These are phyloP conservation scores for Apophysomyces sp. DNA, from an alignment of 371 early-diverging fungal genomes.

Conservation along the genomic window DNA sequence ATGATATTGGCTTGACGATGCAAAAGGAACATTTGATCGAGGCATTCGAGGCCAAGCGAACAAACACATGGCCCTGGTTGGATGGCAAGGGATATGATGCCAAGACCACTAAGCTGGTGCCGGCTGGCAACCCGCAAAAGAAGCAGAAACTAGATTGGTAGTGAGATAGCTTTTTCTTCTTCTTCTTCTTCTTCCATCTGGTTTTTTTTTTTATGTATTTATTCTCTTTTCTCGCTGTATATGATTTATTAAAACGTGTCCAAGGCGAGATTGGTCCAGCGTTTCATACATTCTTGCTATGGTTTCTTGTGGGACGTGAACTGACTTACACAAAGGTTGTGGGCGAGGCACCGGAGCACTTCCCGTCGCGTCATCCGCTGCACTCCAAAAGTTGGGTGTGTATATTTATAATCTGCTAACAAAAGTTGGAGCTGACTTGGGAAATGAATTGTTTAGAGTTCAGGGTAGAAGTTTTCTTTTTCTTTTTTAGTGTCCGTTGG, in stretches of 20 bases:
- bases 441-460: no score
- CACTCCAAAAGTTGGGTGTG: no score
- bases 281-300: no score
- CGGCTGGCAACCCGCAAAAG: slow-evolving; percentile 20
- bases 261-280: no score
- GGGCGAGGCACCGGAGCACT: no score
- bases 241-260: neutral
- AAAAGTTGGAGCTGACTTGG: no score
- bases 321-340: no score
- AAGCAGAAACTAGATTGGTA: slow-evolving; percentile 53
- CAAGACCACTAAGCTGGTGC: slow-evolving; percentile 34
- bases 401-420: no score
- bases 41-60: slow-evolving; percentile 54
- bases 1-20: slow-evolving; percentile 72
- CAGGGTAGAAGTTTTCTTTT: no score
- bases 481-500: no score
- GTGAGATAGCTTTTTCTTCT: neutral
- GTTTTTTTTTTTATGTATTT: neutral
- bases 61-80: slow-evolving; percentile 61
- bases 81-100: slow-evolving; percentile 54
- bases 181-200: neutral
- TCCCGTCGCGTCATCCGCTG: no score
- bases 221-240: neutral
- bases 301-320: no score
- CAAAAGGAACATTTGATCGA: slow-evolving; percentile 56